phyloP scores from a whole-genome alignment of 2,329 filamentous ascomycete genomes.

The Lasiodiplodia theobromae region DNA sequence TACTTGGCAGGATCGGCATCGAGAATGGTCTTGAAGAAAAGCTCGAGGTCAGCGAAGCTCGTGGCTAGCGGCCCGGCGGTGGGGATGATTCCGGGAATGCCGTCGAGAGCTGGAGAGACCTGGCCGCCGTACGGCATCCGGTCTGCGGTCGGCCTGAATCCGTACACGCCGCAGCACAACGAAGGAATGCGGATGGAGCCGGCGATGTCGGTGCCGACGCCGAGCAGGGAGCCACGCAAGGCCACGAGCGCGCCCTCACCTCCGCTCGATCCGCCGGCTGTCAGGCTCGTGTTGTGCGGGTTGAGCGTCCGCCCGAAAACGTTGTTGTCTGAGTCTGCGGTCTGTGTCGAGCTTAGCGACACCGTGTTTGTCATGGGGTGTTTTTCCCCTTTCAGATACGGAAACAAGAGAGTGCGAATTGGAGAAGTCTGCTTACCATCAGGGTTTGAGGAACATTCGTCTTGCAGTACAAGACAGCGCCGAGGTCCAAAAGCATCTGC shows the following conservation, averaged over 20 bases:
- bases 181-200: slow-evolving; percentile 31
- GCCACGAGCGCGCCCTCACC: slow-evolving; percentile 64
- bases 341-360: slow-evolving; percentile 4
- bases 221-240: slow-evolving; percentile 60
- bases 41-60: slow-evolving; percentile 58
- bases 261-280: slow-evolving; percentile 61
- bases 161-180: slow-evolving; percentile 26
- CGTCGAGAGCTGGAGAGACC: slow-evolving; percentile 51
- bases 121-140: slow-evolving; percentile 50
- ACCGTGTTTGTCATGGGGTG: not conserved
- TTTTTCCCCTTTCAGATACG: too few species aligned
- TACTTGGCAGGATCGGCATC: slow-evolving; percentile 60
- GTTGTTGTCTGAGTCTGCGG: slow-evolving; percentile 58
- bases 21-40: slow-evolving; percentile 63
- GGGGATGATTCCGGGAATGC: slow-evolving; percentile 54
- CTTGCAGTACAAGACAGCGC: slow-evolving; percentile 60
- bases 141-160: slow-evolving; percentile 44
- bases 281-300: slow-evolving; percentile 59
- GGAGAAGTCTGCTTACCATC: slow-evolving; percentile 50
- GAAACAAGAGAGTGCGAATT: too few species aligned
- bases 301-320: slow-evolving; percentile 62
- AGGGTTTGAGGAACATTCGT: slow-evolving; percentile 63
- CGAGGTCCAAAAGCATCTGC: slow-evolving; percentile 50
- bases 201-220: slow-evolving; percentile 49
- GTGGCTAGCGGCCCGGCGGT: slow-evolving; percentile 61